Conservation (phyloP, 768 basidiomycete species). For the Lactifluus pinguis region DNA sequence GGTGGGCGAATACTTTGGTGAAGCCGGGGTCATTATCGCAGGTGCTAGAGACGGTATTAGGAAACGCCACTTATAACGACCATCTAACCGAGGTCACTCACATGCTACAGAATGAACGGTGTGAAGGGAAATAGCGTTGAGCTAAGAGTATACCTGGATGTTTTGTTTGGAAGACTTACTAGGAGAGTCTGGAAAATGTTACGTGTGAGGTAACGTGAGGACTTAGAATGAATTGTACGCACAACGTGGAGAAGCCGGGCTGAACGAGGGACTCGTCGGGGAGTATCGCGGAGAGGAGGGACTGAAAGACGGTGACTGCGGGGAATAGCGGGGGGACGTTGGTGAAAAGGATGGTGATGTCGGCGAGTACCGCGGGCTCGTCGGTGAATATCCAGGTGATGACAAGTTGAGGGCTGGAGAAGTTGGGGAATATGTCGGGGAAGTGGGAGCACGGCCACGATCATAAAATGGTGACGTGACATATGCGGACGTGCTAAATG, state of each 20-base stretch:
- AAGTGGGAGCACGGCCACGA: constrained; percentile 54
- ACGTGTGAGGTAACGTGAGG: constrained; percentile 12
- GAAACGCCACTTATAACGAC: neutral
- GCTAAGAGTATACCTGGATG: constrained; percentile 13
- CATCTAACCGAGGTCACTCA: constrained; percentile 30
- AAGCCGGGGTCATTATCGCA: constrained; percentile 77
- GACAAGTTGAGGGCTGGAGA: constrained; percentile 77
- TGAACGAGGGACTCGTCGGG: constrained; percentile 82
- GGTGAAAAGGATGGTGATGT: constrained; percentile 84
- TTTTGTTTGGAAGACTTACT: constrained; percentile 41
- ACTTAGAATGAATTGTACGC: constrained; percentile 28
- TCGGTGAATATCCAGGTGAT: constrained; percentile 58
- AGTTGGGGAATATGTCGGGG: constrained; percentile 83
- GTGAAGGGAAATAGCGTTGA: constrained; percentile 18
- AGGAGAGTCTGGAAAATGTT: constrained; percentile 53
- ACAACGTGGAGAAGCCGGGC: constrained; percentile 84
- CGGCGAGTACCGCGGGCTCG: constrained; percentile 79
- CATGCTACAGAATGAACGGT: constrained; percentile 40
- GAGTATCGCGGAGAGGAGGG: constrained; percentile 87
- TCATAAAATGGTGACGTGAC: constrained; percentile 81
- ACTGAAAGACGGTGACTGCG: constrained; percentile 87
- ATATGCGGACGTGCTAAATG: constrained; percentile 73
- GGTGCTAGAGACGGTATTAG: constrained; percentile 42
- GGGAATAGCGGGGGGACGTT: constrained; percentile 84
- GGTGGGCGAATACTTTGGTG: constrained; percentile 89